Evolutionary conservation across 768 basidiomycete genomes (phyloP), one percentile per base, ranked within the genome.

Genomic region (Lentinus tigrinus): DNA sequence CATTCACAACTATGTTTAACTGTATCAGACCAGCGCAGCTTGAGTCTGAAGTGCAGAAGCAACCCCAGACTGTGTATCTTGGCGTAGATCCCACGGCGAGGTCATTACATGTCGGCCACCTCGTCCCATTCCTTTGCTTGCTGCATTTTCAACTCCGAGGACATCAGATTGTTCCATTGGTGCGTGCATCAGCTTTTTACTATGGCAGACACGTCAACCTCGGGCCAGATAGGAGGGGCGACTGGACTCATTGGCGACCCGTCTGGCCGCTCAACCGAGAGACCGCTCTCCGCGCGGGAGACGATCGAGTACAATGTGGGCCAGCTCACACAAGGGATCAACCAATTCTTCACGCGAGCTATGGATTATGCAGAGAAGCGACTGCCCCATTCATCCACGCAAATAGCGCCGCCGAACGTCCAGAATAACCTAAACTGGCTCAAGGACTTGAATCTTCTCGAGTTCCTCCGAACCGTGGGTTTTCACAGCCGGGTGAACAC

Each of bases 231-330:
- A 70, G 96, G 97, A 31, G 95, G 94, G 1, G 95, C 94, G 9
- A 98, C 96, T 0, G 97, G 94, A 9, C 85, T 89, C n/a, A 88
- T 99, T 44, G 97, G 97, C 6, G 97, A 99, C 69, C 97, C 97
- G 8, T 96, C 95, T 4, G 96, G 97, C 2, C 82, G 95, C 36
- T 79, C 81, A 4, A 84, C 84, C 0, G 96, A 97, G 72, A 85
- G 97, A 21, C 81, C 85, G 53, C 78, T 85, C 3, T 82, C 93
- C 4, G 78, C 86, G 36, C 71, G 73, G 13, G 72, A 80, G 10
- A 78, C 83, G 50, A 82, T 95, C 3, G 77, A 83, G 38, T 61
- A 74, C 51, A 98, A 98, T 65, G 85, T 89, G 42, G 55, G 65
- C 13, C 75, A 77, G 17, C 83, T 99, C 54, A 81, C 83, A 0